Evolutionary conservation across 2,329 filamentous ascomycete genomes (phyloP), one percentile per base, ranked within the genome.

Genomic region (Aspergillus ochraceus): DNA sequence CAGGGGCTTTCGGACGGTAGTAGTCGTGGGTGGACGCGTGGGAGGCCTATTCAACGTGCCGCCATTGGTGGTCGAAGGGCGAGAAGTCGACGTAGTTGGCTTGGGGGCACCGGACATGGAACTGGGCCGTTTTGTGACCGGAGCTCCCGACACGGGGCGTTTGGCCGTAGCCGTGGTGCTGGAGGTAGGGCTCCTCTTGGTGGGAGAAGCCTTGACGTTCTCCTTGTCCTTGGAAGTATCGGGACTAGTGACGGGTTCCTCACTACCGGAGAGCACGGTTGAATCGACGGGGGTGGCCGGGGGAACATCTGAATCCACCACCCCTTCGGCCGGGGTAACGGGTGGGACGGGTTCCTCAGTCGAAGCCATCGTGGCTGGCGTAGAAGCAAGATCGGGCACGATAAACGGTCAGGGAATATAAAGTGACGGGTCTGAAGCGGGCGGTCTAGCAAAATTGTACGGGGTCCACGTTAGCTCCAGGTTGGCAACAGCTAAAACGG

Each of bases 41-140:
- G 79, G 78, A 19, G 79, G 79, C 60, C 78, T 80, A 67, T 70
- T 80, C 57, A 81, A 63, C 1, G 77, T 77, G 62, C 72, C 74
- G 55, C 73, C 73, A 36, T 66, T 70, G 29, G 73, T 70, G 20
- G 72, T 67, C 11, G 72, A 65, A 11, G 67, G 65, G 9, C 74
- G 72, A 39, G 70, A 60, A 20, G 65, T 61, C 4, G 74, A 60
- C 22, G 70, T 68, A 11, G 68, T 63, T n/a, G 71, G 62, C 60
- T 68, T 68, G 62, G 74, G 57, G 3, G 70, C 64, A 8, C 71
- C 61, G 5, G 75, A 70, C 14, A 73, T 70, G 4, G 74, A 73
- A n/a, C 66, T 74, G 2, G 77, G 71, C 20, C 76, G 71, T 59
- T 74, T 76, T 12, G 74, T 67, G 42, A 70, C 64, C 17, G 76